Evolutionary conservation across 805 yeast genomes (phyloP).

Genomic region (Danielia oregonensis): DNA sequence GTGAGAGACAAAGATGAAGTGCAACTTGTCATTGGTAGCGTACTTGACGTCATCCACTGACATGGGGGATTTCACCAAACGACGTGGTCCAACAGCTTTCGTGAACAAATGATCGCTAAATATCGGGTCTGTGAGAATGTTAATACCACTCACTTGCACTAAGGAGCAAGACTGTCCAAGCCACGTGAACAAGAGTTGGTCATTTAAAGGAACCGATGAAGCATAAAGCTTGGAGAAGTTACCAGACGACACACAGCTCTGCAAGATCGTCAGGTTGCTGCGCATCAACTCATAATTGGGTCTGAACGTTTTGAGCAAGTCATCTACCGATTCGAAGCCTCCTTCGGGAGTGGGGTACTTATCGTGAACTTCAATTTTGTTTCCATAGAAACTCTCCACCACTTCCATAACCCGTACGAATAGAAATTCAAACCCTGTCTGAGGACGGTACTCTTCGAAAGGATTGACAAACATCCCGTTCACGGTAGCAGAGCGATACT

Average conservation of each 20-base stretch:
- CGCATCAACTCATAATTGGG: constrained; percentile 53
- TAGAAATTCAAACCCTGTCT: constrained; percentile 82
- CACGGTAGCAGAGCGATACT: constrained; percentile 39
- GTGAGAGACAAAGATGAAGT: constrained; percentile 79
- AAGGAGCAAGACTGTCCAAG: constrained; percentile 87
- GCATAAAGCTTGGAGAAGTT: constrained; percentile 2
- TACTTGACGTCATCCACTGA: constrained; percentile 47
- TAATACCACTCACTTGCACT: constrained; percentile 67
- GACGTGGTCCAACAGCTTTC: constrained; percentile 70
- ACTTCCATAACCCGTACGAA: constrained; percentile 69
- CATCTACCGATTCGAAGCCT: constrained; percentile 39
- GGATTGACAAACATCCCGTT: constrained; percentile 88
- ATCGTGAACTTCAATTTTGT: constrained; percentile 32
- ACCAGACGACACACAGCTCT: constrained; percentile 19
- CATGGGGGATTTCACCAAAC: constrained; percentile 80
- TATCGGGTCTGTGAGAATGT: constrained; percentile 82
- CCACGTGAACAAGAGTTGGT: constrained; percentile 77
- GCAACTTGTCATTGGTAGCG: constrained; percentile 53
- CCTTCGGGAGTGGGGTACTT: constrained; percentile 35
- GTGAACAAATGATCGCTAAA: constrained; percentile 63
- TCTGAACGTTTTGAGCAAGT: constrained; percentile 52
- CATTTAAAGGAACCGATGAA: constrained; percentile 24
- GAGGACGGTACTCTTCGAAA: constrained; percentile 84
- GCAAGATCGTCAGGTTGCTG: constrained; percentile 28
- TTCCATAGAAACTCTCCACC: constrained; percentile 50